Percentiles rank a stretch among this genome's conserved stretches.
Conservation (phyloP, 2,329 filamentous ascomycete genomes). For the Curvularia sp. region DNA sequence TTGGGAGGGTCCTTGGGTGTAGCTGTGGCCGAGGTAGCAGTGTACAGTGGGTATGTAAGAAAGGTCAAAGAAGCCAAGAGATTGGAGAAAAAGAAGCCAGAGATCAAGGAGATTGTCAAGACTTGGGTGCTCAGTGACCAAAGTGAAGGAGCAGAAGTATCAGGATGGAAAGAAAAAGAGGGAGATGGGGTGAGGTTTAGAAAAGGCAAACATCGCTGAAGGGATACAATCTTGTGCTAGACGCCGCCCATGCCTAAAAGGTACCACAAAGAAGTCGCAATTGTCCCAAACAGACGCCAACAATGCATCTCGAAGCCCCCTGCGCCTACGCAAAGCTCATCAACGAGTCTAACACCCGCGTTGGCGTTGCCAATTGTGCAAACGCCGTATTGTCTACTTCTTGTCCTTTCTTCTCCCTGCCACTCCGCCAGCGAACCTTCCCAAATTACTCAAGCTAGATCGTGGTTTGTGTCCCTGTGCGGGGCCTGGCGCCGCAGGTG, state of each 20-base stretch:
- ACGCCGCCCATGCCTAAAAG: slow-evolving; percentile 14
- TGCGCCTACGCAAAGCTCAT: slow-evolving; percentile 12
- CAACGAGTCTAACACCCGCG: background rate
- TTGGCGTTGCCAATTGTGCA: background rate
- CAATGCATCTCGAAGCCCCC: slow-evolving; percentile 31
- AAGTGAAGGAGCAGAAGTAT: slow-evolving; percentile 19
- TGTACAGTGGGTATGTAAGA: slow-evolving; percentile 78
- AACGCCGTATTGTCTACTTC: slow-evolving; percentile 31
- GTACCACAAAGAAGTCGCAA: slow-evolving; percentile 4
- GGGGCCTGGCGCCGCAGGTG: slow-evolving; percentile 23
- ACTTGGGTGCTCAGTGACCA: slow-evolving; percentile 68
- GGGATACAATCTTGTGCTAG: slow-evolving; percentile 14
- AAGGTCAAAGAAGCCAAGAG: slow-evolving; percentile 72
- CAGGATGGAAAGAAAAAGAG: slow-evolving; percentile 30
- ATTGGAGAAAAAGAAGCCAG: slow-evolving; percentile 65
- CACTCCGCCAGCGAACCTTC: slow-evolving; percentile 54
- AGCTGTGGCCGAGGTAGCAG: slow-evolving; percentile 76
- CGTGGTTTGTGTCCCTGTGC: slow-evolving; percentile 45
- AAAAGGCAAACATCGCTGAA: slow-evolving; percentile 55
- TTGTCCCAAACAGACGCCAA: slow-evolving; percentile 18
- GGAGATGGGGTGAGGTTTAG: slow-evolving; percentile 49
- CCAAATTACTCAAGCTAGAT: slow-evolving; percentile 54
- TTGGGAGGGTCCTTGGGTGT: slow-evolving; percentile 74
- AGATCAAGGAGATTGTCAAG: slow-evolving; percentile 72
- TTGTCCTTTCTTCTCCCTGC: slow-evolving; percentile 45